Evolutionary conservation across 768 basidiomycete species (phyloP).

Genomic region (Hirschioporus abietinus): DNA sequence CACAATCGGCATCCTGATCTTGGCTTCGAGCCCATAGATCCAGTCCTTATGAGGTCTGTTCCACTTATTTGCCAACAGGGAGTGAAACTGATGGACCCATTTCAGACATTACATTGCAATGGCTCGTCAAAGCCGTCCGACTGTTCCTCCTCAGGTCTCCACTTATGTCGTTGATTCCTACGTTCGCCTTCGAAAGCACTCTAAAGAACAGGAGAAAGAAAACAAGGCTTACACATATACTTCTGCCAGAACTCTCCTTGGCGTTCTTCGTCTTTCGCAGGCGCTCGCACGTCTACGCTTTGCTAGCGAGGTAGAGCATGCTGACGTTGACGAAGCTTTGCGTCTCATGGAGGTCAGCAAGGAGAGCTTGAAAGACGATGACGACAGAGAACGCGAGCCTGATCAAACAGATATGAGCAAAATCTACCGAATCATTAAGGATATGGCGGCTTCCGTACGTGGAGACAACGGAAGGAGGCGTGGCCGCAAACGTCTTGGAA

Average conservation of each 20-base stretch:
- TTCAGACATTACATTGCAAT: conserved; percentile 89
- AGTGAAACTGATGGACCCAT: conserved; percentile 10
- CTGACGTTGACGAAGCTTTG: conserved; percentile 94
- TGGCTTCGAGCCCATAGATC: conserved; percentile 79
- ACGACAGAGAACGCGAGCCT: conserved; percentile 51
- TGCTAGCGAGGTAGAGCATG: conserved; percentile 70
- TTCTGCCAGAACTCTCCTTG: conserved; percentile 92
- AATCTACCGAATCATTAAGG: conserved; percentile 88
- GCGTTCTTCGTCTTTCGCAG: conserved; percentile 89
- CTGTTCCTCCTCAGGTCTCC: conserved; percentile 85
- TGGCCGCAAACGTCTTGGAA: conserved; percentile 53
- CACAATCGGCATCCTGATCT: conserved; percentile 83
- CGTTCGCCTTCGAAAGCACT: conserved; percentile 88
- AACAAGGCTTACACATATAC: conserved; percentile 93
- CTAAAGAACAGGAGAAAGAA: conserved; percentile 84
- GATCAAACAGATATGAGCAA: conserved; percentile 79
- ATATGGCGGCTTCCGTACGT: conserved; percentile 51
- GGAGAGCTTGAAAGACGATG: conserved; percentile 80
- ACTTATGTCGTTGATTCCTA: conserved; percentile 94
- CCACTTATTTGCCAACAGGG: conserved; percentile 1
- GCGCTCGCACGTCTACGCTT: conserved; percentile 90
- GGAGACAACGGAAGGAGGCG: conserved; percentile 29
- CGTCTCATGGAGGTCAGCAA: conserved; percentile 97
- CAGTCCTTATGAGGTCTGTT: conserved; percentile 78
- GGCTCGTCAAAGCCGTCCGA: conserved; percentile 83